Evolutionary conservation across 306 rosid genomes (phyloP), one percentile per base, ranked within the genome.

Genomic region (Gleditsia sinensis): DNA sequence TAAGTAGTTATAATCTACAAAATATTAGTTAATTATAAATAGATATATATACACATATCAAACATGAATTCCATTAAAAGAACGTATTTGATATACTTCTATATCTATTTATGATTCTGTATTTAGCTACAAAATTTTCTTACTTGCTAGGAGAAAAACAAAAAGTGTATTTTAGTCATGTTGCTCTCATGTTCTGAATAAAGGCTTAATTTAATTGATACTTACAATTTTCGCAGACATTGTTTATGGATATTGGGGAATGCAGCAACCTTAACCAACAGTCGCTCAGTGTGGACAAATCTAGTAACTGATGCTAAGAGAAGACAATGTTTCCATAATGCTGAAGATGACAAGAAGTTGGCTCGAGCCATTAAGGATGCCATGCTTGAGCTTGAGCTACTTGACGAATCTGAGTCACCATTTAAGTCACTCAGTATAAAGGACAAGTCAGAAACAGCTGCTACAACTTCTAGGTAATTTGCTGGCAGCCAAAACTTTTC

Each of bases 221-320:
- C 27, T 9, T 20, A 5, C 2, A 3, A 5, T 39, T 2, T 21
- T 4, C 55, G 36, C 39, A 88, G 92, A 45, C 16, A 86, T 61
- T 83, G 88, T 43, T 85, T 86, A 33, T 84, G 90, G 89, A 78
- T 86, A 68, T 21, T 84, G 71, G 93, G 93, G 19, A 83, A 77
- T 84, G 91, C 71, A 8, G 6, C 64, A 45, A 88, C 93, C 48
- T 76, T 88, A 21, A 9, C 33, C 2, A 28, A 49, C 0, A 71
- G 87, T 39, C 10, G 8, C 34, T 72, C 83, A 45, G 77, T 85
- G 1, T 88, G 92, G 90, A 74, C 12, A 21, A 76, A 79, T 14
- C 33, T 88, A 11, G 73, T 86, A 7, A 25, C 57, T 46, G 81
- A 86, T 80, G 87, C 93, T 6, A 72, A 71, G 80, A 13, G 46